Percentiles rank a stretch among this genome's conserved stretches.
These are phyloP conservation scores for Fusarium equiseti DNA, from an alignment of 2,329 filamentous ascomycete genomes.

Conservation along the genomic window DNA sequence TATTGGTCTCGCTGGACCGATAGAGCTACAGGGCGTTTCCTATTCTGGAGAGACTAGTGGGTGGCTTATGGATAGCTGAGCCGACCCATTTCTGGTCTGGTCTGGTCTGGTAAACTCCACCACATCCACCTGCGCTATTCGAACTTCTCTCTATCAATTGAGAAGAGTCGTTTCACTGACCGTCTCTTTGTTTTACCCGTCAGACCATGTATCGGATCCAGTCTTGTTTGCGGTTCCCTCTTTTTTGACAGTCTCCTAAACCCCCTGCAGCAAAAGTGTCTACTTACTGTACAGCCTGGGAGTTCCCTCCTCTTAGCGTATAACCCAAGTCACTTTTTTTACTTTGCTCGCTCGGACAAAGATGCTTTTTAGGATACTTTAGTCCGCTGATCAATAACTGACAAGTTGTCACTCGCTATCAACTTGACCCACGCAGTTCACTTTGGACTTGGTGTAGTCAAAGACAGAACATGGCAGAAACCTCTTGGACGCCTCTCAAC, in stretches of 20 bases:
- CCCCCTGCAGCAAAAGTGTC: conserved; percentile 30
- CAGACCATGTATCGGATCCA: not conserved
- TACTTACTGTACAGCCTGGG: not conserved
- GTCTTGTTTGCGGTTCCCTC: not conserved
- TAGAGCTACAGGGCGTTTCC: conserved; percentile 39
- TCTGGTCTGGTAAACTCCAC: conserved; percentile 25
- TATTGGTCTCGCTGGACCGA: conserved; percentile 45
- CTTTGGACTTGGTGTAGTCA: not conserved
- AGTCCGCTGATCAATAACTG: conserved; percentile 9
- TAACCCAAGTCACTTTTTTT: conserved; percentile 22
- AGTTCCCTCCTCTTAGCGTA: conserved; percentile 14
- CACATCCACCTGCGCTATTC: conserved; percentile 33
- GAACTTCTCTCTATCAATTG: conserved; percentile 2
- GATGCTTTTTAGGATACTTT: conserved; percentile 16
- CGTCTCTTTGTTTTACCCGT: conserved; percentile 19
- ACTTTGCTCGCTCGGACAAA: conserved; percentile 23
- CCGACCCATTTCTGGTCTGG: conserved; percentile 9
- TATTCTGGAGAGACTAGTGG: conserved; percentile 44
- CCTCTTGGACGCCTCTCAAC: conserved; percentile 35
- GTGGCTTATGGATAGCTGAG: conserved; percentile 46
- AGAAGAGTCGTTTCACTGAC: conserved; percentile 5
- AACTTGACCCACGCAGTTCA: conserved; percentile 34
- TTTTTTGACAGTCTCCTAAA: not conserved
- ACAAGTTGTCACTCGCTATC: conserved; percentile 28
- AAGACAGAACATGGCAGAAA: conserved; percentile 15